A percentile compares a stretch with the other conserved stretches of the same genome.
Conservation (phyloP, 169 alveolate species). For the Cryptosporidium bovis region DNA sequence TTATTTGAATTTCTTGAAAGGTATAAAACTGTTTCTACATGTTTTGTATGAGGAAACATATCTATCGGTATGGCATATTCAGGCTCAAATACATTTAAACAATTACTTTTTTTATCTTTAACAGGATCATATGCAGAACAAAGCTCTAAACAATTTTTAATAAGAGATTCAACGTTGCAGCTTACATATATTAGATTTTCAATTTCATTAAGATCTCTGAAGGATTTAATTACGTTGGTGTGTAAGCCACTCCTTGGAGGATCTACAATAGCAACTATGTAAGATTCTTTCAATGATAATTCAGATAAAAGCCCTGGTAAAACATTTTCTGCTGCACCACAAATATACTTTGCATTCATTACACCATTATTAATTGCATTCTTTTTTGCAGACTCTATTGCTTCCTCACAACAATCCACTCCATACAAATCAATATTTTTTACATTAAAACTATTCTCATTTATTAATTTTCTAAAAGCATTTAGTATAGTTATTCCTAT, state of each 20-base stretch:
- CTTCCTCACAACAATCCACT: slow-evolving; percentile 73
- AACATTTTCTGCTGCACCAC: slow-evolving; percentile 57
- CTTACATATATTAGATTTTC: slow-evolving; percentile 74
- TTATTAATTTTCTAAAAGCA: slow-evolving; percentile 3
- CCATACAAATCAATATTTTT: slow-evolving; percentile 67
- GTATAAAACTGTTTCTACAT: slow-evolving; percentile 75
- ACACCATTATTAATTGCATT: slow-evolving; percentile 71
- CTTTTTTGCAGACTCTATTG: slow-evolving; percentile 67
- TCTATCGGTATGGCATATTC: slow-evolving; percentile 68
- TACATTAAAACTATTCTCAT: slow-evolving; percentile 3
- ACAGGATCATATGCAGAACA: slow-evolving; percentile 54
- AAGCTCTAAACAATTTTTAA: slow-evolving; percentile 55
- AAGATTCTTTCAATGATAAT: neutral
- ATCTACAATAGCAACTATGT: slow-evolving; percentile 74
- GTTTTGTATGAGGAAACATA: slow-evolving; percentile 79
- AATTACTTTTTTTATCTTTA: neutral
- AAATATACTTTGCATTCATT: slow-evolving; percentile 49
- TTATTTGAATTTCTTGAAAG: slow-evolving; percentile 22
- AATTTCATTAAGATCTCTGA: slow-evolving; percentile 14
- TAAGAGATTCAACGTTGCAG: slow-evolving; percentile 74
- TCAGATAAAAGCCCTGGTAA: slow-evolving; percentile 2
- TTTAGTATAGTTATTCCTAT: slow-evolving; percentile 75
- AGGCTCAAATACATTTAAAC: slow-evolving; percentile 11
- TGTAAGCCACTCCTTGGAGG: slow-evolving; percentile 77
- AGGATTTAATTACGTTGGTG: slow-evolving; percentile 14